Percentiles rank a stretch among this genome's conserved stretches.
Evolutionary conservation across 2,329 filamentous ascomycete species (phyloP).

Genomic region (Metarhizium anisopliae): DNA sequence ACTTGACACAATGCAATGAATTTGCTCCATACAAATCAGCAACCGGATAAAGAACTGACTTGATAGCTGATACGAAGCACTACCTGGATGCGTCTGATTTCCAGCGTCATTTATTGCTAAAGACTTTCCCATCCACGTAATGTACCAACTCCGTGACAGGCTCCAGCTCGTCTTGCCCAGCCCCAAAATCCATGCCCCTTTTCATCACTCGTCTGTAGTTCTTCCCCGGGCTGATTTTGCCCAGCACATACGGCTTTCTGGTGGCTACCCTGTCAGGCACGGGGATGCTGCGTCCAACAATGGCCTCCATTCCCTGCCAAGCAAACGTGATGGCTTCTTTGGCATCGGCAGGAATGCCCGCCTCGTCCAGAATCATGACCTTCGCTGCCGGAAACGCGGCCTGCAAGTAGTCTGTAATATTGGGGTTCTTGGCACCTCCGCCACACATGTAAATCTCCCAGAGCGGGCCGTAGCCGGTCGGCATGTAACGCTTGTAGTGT

Average conservation of each 20-base stretch:
- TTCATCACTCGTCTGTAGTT: conserved; percentile 34
- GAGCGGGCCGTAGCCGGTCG: conserved; percentile 20
- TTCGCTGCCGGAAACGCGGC: conserved; percentile 35
- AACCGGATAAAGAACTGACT: too few relatives aligned
- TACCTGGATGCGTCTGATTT: too few relatives aligned
- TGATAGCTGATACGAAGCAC: too few relatives aligned
- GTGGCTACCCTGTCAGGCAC: conserved; percentile 45
- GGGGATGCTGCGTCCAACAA: conserved; percentile 44
- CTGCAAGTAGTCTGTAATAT: conserved; percentile 45
- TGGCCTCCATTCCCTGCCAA: conserved; percentile 51
- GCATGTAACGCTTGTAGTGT: conserved; percentile 38
- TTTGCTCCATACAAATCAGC: too few relatives aligned
- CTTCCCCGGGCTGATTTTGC: conserved; percentile 43
- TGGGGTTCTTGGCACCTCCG: conserved; percentile 47
- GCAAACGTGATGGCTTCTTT: conserved; percentile 49
- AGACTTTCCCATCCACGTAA: not conserved
- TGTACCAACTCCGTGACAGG: not conserved
- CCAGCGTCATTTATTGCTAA: not conserved
- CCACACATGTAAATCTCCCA: conserved; percentile 53
- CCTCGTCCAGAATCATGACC: conserved; percentile 47
- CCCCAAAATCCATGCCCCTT: not conserved
- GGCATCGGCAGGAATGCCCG: conserved; percentile 45
- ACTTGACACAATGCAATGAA: too few relatives aligned
- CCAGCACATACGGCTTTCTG: conserved; percentile 39
- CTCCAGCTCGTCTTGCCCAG: not conserved